A percentile compares a stretch with the other conserved stretches of the same genome.
Evolutionary conservation across 2,329 filamentous ascomycete species (phyloP).

Genomic region (Alternaria sp.): DNA sequence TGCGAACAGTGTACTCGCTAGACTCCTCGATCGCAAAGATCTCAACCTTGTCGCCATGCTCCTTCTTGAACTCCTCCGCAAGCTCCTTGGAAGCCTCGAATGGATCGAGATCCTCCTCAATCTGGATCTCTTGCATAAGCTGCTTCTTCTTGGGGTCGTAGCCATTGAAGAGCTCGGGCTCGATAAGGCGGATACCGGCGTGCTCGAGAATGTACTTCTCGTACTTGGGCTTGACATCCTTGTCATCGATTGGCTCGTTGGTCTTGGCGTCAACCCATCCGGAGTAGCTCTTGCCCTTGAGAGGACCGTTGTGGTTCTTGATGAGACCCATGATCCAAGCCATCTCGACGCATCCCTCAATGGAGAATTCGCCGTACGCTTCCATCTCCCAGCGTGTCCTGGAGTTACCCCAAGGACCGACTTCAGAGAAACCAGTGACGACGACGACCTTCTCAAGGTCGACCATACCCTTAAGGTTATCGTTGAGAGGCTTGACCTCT

Average conservation of each 20-base stretch:
- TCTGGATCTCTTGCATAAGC: constrained; percentile 95
- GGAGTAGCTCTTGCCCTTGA: constrained; percentile 96
- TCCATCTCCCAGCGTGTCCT: constrained; percentile 99
- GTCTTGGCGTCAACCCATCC: constrained; percentile 97
- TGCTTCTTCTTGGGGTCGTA: constrained; percentile 99
- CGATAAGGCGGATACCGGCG: constrained; percentile 95
- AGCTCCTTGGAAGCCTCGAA: constrained; percentile 98
- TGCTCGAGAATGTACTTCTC: constrained; percentile 97
- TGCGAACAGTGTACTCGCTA: constrained; percentile 90
- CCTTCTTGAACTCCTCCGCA: constrained; percentile 93
- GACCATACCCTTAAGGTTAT: constrained; percentile 93
- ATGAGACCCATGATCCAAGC: constrained; percentile 99
- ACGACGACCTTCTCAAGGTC: constrained; percentile 98
- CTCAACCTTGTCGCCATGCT: constrained; percentile 97
- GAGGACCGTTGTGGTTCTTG: constrained; percentile 94
- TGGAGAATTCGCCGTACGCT: constrained; percentile 91
- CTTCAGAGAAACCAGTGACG: constrained; percentile 93
- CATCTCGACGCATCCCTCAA: constrained; percentile 99
- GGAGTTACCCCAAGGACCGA: constrained; percentile 98
- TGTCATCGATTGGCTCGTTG: constrained; percentile 94
- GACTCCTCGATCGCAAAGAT: constrained; percentile 94
- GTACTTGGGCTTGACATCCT: constrained; percentile 96
- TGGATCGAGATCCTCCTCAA: constrained; percentile 94
- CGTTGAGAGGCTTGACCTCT: constrained; percentile 87
- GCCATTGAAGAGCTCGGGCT: constrained; percentile 94